Evolutionary conservation across 306 rosid species (phyloP), one percentile per base, ranked within the genome.

Genomic region (Corylus avellana): DNA sequence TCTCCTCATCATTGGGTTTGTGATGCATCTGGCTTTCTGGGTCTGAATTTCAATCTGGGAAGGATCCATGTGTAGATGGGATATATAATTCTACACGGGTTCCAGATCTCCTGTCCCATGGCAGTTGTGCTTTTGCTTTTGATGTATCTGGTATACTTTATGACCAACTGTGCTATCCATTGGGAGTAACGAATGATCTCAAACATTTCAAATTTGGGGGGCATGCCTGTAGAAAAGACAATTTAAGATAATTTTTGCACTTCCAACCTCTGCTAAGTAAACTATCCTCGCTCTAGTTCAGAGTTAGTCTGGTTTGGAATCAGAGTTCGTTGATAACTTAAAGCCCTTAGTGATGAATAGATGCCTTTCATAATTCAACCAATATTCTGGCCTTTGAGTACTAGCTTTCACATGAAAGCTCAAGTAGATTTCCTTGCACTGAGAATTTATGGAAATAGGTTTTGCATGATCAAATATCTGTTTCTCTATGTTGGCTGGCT

Each of bases 81-180:
- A 58, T 58, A 22, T 10, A 58, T 11, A 59, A 9, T 59, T 59
- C 37, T 18, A 10, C 35, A 59, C 12, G 16, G 48, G 48, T 9
- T 37, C 47, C 39, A 13, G 8, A 64, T 35, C 20, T 32, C 46
- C 12, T 32, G 70, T 39, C 70, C 48, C 7, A 12, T 7, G 47
- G 9, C 46, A 64, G 20, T 35, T 35, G 22, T 64, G 39, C 46
- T 32, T 64, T 64, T 32, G 70, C 70, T 3, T 64, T 64, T 35
- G 22, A 35, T 64, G 70, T 32, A 32, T 64, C 70, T 64, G 70
- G 48, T 64, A 35, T 64, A 37, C 25, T 64, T 64, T 64, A 16
- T 35, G 70, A 64, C 5, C 42, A 39, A 35, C 70, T 18, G 35
- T 32, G 48, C 69, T 12, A 42, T 42, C 46, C 46, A 8, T 6